A percentile compares a stretch with the other conserved stretches of the same genome.
phyloP scores from a whole-genome alignment of 257 asterid genomes.

The Euphrasia confusa region DNA sequence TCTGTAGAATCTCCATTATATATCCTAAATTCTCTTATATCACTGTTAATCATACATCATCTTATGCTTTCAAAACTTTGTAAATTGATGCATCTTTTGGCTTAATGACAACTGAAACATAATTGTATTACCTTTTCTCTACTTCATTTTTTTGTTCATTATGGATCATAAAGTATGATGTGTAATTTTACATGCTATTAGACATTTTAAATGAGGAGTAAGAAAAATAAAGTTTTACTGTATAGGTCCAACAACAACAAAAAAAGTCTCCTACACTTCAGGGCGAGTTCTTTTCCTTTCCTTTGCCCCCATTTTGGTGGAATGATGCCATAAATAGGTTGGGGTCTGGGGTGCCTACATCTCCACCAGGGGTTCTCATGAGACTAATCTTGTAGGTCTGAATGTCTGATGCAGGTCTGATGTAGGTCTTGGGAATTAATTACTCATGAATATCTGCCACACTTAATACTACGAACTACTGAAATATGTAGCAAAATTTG shows the following conservation, averaged over 20 bases:
- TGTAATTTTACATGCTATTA: neutral
- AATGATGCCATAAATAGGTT: no score
- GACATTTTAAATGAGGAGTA: no score
- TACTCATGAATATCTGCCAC: neutral
- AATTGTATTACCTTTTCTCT: slow-evolving; percentile 7
- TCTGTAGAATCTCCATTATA: slow-evolving; percentile 15
- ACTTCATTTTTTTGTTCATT: slow-evolving; percentile 2
- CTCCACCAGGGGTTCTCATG: no score
- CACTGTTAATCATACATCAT: slow-evolving; percentile 6
- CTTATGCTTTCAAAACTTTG: slow-evolving; percentile 21
- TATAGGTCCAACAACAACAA: no score
- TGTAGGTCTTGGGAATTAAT: neutral
- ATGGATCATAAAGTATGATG: neutral
- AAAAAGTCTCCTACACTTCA: no score
- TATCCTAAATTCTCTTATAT: slow-evolving; percentile 2
- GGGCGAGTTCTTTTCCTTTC: no score
- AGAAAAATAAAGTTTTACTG: no score
- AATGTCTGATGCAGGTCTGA: no score
- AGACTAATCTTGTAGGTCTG: no score
- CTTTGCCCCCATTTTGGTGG: no score
- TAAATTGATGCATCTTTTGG: slow-evolving; percentile 16
- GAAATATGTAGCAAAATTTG: neutral
- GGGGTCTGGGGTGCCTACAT: no score
- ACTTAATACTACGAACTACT: neutral
- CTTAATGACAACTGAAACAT: neutral